Percentiles rank a stretch among this genome's conserved stretches.
These are phyloP conservation scores for Boletus rubescentipes DNA, from an alignment of 768 basidiomycete species.

Conservation along the genomic window DNA sequence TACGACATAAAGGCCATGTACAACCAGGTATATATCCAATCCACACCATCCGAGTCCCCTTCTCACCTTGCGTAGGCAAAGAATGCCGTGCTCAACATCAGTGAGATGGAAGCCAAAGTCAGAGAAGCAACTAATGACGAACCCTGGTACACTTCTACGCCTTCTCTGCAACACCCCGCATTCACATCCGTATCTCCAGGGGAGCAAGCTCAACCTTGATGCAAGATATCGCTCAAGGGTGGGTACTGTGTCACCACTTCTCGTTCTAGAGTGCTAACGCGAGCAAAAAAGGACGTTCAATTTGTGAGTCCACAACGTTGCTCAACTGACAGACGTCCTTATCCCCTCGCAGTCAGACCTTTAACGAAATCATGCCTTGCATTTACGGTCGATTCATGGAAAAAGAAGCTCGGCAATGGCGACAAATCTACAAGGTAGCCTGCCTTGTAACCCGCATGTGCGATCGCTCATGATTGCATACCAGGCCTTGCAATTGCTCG, in stretches of 20 bases:
- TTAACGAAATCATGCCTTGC: conserved; percentile 99
- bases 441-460: background rate
- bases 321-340: conserved; percentile 1
- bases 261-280: conserved; percentile 14
- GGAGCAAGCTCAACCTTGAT: conserved; percentile 97
- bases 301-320: conserved; percentile 60
- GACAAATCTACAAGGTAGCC: conserved; percentile 94
- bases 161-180: background rate
- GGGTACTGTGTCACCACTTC: conserved; percentile 28
- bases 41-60: background rate
- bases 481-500: conserved; percentile 87
- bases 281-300: conserved; percentile 83
- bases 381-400: conserved; percentile 96
- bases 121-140: conserved; percentile 97
- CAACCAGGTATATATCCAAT: conserved; percentile 64
- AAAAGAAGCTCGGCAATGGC: conserved; percentile 97
- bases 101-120: conserved; percentile 97
- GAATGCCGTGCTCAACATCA: conserved; percentile 94
- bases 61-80: conserved; percentile 63
- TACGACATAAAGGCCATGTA: conserved; percentile 96
- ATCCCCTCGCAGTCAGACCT: conserved; percentile 69
- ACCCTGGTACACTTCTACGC: conserved; percentile 72
- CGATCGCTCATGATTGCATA: background rate
- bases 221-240: conserved; percentile 99
- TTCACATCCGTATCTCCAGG: conserved; percentile 47